A percentile compares a stretch with the other conserved stretches of the same genome.
Evolutionary conservation across 768 basidiomycete genomes (phyloP).

Genomic region (Paxillus rubicundulus): DNA sequence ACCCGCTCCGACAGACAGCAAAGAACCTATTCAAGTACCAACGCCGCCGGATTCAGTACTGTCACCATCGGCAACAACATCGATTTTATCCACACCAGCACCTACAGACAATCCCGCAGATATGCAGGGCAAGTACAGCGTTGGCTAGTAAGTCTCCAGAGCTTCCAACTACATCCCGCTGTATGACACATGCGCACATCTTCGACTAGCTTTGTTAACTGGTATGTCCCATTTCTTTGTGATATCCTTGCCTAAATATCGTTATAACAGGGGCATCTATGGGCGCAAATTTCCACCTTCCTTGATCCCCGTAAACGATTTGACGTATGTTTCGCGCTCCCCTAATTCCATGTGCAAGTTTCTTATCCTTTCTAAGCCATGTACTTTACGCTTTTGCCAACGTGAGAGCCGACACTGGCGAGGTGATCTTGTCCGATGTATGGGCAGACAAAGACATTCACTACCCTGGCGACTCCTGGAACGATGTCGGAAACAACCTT

Average conservation of each 20-base stretch:
- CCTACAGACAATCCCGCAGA: constrained; percentile 32
- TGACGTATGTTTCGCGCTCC: constrained; percentile 60
- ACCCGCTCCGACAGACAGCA: constrained; percentile 9
- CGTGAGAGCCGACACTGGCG: constrained; percentile 76
- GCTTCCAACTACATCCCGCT: background rate
- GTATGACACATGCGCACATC: constrained; percentile 10
- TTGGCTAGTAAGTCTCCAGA: constrained; percentile 67
- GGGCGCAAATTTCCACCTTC: constrained; percentile 89
- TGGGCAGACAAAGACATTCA: constrained; percentile 99
- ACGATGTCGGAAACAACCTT: constrained; percentile 84
- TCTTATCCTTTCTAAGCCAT: constrained; percentile 48
- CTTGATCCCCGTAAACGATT: constrained; percentile 73
- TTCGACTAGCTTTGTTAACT: constrained; percentile 66
- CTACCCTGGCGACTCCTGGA: constrained; percentile 94
- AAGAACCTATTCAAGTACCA: constrained; percentile 12
- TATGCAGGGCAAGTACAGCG: constrained; percentile 61
- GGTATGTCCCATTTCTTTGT: constrained; percentile 39
- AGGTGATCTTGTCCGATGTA: constrained; percentile 81
- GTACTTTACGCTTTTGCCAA: constrained; percentile 94
- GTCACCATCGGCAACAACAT: constrained; percentile 2
- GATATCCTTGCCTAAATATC: constrained; percentile 5
- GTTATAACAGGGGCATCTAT: constrained; percentile 79
- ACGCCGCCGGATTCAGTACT: constrained; percentile 8
- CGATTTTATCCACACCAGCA: constrained; percentile 13
- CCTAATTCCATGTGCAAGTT: background rate